Percentiles rank a stretch among this genome's conserved stretches.
These are phyloP conservation scores for Solanum hybrid DNA, from an alignment of 305 asterid genomes.

Conservation along the genomic window DNA sequence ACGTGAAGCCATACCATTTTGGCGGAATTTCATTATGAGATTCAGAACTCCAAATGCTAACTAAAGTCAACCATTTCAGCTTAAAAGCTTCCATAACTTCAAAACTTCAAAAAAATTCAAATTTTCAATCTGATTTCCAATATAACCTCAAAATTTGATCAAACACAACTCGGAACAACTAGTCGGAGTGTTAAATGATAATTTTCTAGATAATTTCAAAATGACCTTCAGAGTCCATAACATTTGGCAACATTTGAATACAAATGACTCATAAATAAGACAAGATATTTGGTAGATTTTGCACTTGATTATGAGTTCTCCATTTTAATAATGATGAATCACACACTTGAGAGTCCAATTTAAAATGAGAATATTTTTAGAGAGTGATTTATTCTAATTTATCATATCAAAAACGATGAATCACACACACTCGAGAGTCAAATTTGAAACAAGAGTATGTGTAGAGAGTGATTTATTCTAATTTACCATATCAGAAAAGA, in stretches of 20 bases:
- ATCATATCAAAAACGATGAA: not conserved
- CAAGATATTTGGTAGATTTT: not conserved
- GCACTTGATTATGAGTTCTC: not conserved
- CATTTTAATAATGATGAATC: not conserved
- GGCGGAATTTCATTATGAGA: not conserved
- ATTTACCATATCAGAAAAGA: not conserved
- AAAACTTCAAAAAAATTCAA: too few species aligned
- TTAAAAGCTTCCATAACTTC: not conserved
- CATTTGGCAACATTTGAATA: not conserved
- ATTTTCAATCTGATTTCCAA: not conserved
- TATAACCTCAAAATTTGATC: not conserved
- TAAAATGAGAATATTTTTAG: not conserved
- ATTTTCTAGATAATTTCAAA: not conserved
- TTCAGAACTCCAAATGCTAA: not conserved
- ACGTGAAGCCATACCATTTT: not conserved
- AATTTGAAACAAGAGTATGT: not conserved
- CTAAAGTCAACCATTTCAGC: not conserved
- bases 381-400: not conserved
- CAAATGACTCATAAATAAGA: not conserved
- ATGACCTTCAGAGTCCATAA: not conserved
- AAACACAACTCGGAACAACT: fast-evolving
- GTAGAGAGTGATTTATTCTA: not conserved
- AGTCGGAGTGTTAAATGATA: fast-evolving
- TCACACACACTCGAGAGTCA: not conserved
- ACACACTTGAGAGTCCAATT: not conserved